phyloP scores from a whole-genome alignment of 176 grass and related monocot species.

The Hyparrhenia diplandra region DNA sequence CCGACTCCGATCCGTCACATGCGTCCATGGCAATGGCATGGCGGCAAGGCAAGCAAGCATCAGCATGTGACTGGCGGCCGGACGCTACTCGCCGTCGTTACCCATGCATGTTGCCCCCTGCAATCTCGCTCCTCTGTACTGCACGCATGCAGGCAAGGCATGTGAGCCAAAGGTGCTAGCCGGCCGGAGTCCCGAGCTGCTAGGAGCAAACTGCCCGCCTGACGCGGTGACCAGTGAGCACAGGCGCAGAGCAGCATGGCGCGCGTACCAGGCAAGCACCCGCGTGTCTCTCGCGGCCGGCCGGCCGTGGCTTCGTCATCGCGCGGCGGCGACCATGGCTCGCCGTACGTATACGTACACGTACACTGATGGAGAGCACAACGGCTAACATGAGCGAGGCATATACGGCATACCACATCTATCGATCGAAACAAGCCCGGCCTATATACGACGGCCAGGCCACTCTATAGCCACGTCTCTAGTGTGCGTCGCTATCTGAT shows the following conservation, averaged over 20 bases:
- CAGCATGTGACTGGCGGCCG: not conserved
- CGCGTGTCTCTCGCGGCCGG: not conserved
- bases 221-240: not conserved
- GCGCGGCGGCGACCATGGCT: not conserved
- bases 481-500: not conserved
- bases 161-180: not conserved
- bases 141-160: not conserved
- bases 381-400: too few relatives aligned
- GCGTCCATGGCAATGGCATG: not conserved
- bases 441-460: too few relatives aligned
- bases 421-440: too few relatives aligned
- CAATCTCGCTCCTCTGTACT: not conserved
- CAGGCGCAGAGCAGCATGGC: not conserved
- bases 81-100: conserved; percentile 5
- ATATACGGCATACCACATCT: not conserved
- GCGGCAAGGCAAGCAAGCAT: not conserved
- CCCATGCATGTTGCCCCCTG: not conserved
- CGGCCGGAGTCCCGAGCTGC: not conserved
- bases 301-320: too few relatives aligned
- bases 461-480: too few relatives aligned
- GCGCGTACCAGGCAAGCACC: not conserved
- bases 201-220: not conserved
- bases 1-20: not conserved
- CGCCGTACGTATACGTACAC: not conserved
- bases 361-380: too few relatives aligned